Evolutionary conservation across 495 filamentous ascomycete genomes (phyloP), one percentile per base, ranked within the genome.

Genomic region (Neurospora sp.): DNA sequence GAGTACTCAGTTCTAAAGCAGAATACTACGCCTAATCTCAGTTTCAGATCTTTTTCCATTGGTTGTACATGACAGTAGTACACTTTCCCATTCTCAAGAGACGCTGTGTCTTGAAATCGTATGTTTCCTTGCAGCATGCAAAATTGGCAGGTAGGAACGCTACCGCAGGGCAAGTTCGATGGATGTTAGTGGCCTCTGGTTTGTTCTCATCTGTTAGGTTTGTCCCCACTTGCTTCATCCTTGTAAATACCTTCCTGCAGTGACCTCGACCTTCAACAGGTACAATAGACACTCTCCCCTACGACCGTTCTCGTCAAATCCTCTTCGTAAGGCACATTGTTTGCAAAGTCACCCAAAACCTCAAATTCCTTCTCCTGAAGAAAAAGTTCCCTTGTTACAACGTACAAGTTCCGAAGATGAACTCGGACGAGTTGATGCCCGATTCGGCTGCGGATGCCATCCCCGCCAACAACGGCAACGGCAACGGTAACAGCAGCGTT

Each of bases 371-470:
- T 3, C 2, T 37, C 14, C 27, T 18, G 7, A 16, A 35, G 11
- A 16, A 37, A 35, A 66, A 31, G 7, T 66, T 18, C 27, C 10
- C 22, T 22, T 66, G n/a, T 9, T 66, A 35, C 12, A 31, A 9
- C 53, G 31, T 66, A 48, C 44, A 41, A 53, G 38, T 31, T 40
- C 20, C 22, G 14, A 75, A 41, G 4, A 78, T 80, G 79, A 77
- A 76, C 59, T 69, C 70, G 1, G 78, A 79, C 72, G 78, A 79
- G 11, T 10, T 77, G 18, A 79, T 79, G 77, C 74, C 74, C 9
- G 78, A 80, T 68, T 59, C 73, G 35, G 46, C 70, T 37, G 37
- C 9, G 35, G 40, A 38, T 27, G 10, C 22, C 37, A 59, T 12
- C 73, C 53, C 38, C 27, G 22, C 27, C 61, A 70, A 39, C 61